Conservation (phyloP, 371 early-diverging fungal species). For the Lichtheimia ornata region DNA sequence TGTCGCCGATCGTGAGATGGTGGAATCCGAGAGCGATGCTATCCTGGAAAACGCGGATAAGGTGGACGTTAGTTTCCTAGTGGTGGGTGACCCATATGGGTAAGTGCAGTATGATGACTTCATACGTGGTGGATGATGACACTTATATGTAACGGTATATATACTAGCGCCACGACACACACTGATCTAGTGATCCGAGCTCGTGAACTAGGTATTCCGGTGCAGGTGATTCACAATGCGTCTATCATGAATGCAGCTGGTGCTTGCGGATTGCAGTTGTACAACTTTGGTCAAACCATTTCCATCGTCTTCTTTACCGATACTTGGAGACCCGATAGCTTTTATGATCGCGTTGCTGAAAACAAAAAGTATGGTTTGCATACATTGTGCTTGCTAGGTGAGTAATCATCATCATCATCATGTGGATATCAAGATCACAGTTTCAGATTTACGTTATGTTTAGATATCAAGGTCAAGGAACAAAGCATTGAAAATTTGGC, state of each 20-base stretch:
- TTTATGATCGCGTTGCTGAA: constrained; percentile 91
- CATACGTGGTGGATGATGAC: neutral
- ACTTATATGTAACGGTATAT: neutral
- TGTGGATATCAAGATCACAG: too few species aligned
- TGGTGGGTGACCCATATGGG: constrained; percentile 99
- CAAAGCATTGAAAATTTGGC: constrained; percentile 95
- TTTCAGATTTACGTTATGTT: neutral
- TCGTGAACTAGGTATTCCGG: constrained; percentile 82
- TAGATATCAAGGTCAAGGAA: constrained; percentile 99
- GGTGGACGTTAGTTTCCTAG: constrained; percentile 94
- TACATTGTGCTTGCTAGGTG: constrained; percentile 92
- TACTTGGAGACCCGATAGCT: constrained; percentile 96
- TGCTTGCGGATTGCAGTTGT: constrained; percentile 97
- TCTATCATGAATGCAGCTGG: constrained; percentile 99
- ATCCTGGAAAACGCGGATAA: constrained; percentile 90
- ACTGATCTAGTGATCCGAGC: constrained; percentile 97
- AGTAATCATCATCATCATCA: neutral
- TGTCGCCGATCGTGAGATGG: constrained; percentile 95
- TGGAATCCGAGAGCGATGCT: constrained; percentile 90
- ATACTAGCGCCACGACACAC: constrained; percentile 96
- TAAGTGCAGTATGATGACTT: constrained; percentile 23
- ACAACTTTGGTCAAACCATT: constrained; percentile 98
- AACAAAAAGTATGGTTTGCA: constrained; percentile 90
- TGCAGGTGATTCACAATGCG: constrained; percentile 96
- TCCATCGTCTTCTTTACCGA: constrained; percentile 99